A percentile compares a stretch with the other conserved stretches of the same genome.
phyloP scores from a whole-genome alignment of 2,329 filamentous ascomycete genomes.

The Proliferodiscus dingleyae region DNA sequence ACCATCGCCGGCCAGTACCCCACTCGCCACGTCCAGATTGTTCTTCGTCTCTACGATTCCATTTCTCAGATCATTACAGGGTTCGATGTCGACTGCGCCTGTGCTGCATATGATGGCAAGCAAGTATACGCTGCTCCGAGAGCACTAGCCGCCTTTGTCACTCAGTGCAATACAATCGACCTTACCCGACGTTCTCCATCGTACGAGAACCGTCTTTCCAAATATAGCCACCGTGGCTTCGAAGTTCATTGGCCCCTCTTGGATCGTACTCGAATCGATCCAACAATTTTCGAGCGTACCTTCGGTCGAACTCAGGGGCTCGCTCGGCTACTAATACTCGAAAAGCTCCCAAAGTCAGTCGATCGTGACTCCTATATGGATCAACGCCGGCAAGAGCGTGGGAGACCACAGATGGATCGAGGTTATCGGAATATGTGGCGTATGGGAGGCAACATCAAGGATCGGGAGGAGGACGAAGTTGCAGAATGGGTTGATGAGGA shows the following conservation, averaged over 20 bases:
- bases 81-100: slow-evolving; percentile 83
- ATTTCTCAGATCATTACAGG: slow-evolving; percentile 80
- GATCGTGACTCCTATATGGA: slow-evolving; percentile 68
- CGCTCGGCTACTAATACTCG: slow-evolving; percentile 72
- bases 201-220: slow-evolving; percentile 81
- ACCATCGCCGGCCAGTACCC: slow-evolving; percentile 84
- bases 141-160: slow-evolving; percentile 73
- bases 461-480: slow-evolving; percentile 71
- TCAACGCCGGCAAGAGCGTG: slow-evolving; percentile 66
- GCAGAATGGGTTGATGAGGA: slow-evolving; percentile 77
- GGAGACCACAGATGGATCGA: slow-evolving; percentile 54
- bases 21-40: slow-evolving; percentile 76
- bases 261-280: slow-evolving; percentile 71
- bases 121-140: slow-evolving; percentile 77
- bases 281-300: slow-evolving; percentile 80
- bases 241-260: slow-evolving; percentile 76
- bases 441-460: slow-evolving; percentile 69
- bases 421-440: slow-evolving; percentile 35
- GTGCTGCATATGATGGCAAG: slow-evolving; percentile 72
- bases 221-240: slow-evolving; percentile 80
- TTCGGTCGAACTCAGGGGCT: slow-evolving; percentile 73
- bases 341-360: slow-evolving; percentile 64
- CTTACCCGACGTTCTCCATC: slow-evolving; percentile 75
- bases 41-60: slow-evolving; percentile 79
- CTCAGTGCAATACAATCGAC: slow-evolving; percentile 77